These are phyloP conservation scores for Dictyostelium citrinum DNA, from an alignment of 78 protist genomes.

Conservation along the genomic window DNA sequence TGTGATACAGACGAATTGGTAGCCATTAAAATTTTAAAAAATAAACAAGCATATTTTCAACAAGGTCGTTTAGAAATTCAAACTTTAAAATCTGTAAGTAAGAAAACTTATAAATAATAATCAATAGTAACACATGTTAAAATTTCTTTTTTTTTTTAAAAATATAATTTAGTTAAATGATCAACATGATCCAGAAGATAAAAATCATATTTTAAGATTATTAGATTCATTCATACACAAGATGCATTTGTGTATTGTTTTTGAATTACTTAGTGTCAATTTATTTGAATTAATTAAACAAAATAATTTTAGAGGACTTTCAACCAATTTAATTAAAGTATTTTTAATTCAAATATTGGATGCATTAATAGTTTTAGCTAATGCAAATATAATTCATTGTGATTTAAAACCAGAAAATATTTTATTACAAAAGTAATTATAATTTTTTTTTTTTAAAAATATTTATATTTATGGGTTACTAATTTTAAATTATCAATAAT, in stretches of 20 bases:
- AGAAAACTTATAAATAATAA: background rate
- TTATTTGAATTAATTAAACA: constrained; percentile 92
- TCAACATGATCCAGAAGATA: constrained; percentile 77
- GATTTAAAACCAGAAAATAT: constrained; percentile 96
- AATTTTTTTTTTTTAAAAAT: background rate
- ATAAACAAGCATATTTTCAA: constrained; percentile 85
- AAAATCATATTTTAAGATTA: constrained; percentile 84
- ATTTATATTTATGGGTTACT: too few species aligned
- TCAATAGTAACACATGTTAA: background rate
- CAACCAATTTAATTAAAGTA: constrained; percentile 86
- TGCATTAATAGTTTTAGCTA: constrained; percentile 75
- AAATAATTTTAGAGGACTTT: constrained; percentile 89
- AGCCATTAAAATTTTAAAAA: constrained; percentile 95
- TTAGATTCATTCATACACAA: constrained; percentile 84
- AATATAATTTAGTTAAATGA: constrained; percentile 39
- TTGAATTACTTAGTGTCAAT: constrained; percentile 91
- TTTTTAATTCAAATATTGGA: constrained; percentile 90
- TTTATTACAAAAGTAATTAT: constrained; percentile 70
- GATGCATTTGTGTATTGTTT: constrained; percentile 93
- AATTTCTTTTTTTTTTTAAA: background rate
- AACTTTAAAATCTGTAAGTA: constrained; percentile 62
- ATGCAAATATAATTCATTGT: constrained; percentile 93
- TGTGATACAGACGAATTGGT: constrained; percentile 77
- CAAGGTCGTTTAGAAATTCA: constrained; percentile 90
- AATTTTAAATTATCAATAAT: background rate